phyloP scores from a whole-genome alignment of 202 grass and related monocot genomes.

The Cymbopogon flexuosus region DNA sequence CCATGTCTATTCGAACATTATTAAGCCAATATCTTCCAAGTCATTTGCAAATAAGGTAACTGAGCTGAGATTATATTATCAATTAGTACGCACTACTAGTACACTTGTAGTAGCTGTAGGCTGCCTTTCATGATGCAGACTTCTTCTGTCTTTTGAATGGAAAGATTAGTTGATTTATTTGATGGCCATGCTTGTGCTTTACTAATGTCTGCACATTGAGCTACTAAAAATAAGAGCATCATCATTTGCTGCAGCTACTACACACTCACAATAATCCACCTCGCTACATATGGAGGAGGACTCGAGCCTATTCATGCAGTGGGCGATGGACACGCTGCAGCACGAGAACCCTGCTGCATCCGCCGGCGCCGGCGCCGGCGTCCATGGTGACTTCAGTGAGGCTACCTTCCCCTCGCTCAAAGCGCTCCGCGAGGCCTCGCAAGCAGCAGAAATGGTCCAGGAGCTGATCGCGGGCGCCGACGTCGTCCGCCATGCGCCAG shows the following conservation, averaged over 20 bases:
- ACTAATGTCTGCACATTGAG: neutral
- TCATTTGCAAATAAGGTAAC: slow-evolving; percentile 6
- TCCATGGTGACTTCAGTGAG: neutral
- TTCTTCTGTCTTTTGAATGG: neutral
- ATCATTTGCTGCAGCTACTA: neutral
- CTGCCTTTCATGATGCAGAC: neutral
- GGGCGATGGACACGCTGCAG: slow-evolving; percentile 22
- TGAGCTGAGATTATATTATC: neutral
- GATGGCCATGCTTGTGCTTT: neutral
- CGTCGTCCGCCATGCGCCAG: no score
- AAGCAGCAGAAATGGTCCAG: neutral
- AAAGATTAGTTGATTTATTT: no score
- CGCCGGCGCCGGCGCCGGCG: neutral
- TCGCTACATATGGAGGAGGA: slow-evolving; percentile 34
- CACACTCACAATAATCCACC: no score
- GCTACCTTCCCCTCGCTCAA: slow-evolving; percentile 36
- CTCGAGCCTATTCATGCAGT: slow-evolving; percentile 24
- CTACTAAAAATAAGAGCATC: neutral
- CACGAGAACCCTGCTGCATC: neutral
- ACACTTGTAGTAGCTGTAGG: neutral
- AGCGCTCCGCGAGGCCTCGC: slow-evolving; percentile 13
- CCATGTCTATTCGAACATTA: neutral
- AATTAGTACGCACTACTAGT: neutral
- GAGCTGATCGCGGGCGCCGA: neutral
- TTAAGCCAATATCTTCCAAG: neutral